Evolutionary conservation across 148 eudicot genomes (phyloP).

Genomic region (Heliosperma pusillum): DNA sequence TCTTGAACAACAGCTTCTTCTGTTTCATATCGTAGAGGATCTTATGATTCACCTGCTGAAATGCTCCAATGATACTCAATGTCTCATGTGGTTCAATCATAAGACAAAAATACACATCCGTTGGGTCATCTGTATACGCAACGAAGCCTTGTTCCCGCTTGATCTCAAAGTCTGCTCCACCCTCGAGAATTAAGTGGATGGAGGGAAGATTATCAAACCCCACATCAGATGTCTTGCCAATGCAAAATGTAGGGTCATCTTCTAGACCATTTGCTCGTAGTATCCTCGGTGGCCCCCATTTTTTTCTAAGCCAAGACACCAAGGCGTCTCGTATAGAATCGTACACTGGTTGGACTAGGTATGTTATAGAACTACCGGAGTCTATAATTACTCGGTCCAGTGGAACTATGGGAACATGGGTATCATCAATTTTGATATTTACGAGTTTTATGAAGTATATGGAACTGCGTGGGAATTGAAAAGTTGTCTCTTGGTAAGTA

Average conservation of each 20-base stretch:
- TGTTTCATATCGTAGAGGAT: not conserved
- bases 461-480: not conserved
- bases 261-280: not conserved
- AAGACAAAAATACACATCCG: not conserved
- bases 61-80: constrained; percentile 5
- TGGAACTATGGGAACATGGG: not conserved
- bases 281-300: not conserved
- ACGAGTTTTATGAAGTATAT: not conserved
- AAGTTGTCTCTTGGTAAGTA: constrained; percentile 6
- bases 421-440: not conserved
- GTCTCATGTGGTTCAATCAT: constrained; percentile 8
- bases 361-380: not conserved
- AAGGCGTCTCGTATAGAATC: not conserved
- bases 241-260: not conserved
- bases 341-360: not conserved
- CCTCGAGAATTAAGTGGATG: not conserved
- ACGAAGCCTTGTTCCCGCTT: constrained; percentile 1
- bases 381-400: not conserved
- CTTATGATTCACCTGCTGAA: constrained; percentile 2
- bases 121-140: not conserved
- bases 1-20: not conserved
- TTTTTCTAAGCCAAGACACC: not conserved
- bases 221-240: not conserved
- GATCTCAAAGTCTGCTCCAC: not conserved
- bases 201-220: constrained; percentile 3